Evolutionary conservation across 148 eudicot genomes (phyloP), one percentile per base, ranked within the genome.

Genomic region (Rhododendron ovatum): DNA sequence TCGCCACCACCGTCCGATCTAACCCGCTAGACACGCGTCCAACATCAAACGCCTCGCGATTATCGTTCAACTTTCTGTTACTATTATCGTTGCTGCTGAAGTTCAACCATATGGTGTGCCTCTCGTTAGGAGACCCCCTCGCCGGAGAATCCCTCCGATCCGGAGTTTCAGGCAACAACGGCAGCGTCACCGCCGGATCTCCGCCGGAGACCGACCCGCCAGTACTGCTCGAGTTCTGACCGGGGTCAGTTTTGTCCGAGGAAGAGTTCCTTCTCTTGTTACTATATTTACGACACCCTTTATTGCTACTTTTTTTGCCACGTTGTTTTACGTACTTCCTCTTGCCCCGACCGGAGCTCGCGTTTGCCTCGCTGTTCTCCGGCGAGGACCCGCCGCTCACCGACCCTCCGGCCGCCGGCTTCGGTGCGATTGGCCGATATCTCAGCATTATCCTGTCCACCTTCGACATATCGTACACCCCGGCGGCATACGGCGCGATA

Each of bases 381-480:
- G 83, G 43, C 84, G 78, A 9, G 47, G 82, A 83, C n/a, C 82
- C 86, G 14, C 87, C 88, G 74, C 84, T 82, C 14, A 9, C 73
- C 3, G 91, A 55, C 0, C 90, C 89, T 18, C 81, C 83, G 24
- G 81, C 84, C 1, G 85, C 88, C 12, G 99, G 99, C 73, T 96
- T 96, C 1, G 99, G 99, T 1, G 99, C 99, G 51, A 96, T 96
- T 50, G 98, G 99, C 15, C 99, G 93, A 84, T 87, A 96, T 43
- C 88, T 90, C 8, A 91, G 92, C 99, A 96, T 95, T 86, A 96
- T 94, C 51, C 85, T 90, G 80, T 93, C 94, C 51, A 94, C 84
- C 75, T 90, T 88, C 43, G 97, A 89, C 82, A 84, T 83, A 57
- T 92, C 91, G 82, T 89, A 89, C 24, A 33, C 77, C 14, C 88